Evolutionary conservation across 345 rosid genomes (phyloP).

Genomic region (Bruguiera parviflora): DNA sequence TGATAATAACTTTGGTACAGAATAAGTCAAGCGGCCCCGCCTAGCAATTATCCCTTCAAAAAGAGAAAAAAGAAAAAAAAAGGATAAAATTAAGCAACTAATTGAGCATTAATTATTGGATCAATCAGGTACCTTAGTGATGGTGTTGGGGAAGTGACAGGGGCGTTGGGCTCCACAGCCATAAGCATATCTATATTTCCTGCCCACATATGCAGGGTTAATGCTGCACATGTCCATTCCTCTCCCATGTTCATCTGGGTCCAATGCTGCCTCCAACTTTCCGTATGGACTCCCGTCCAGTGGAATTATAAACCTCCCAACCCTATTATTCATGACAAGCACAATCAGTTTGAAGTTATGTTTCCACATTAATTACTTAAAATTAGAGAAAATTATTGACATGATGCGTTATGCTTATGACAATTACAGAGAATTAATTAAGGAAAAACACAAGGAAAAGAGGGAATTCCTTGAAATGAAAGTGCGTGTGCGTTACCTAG

Average conservation of each 20-base stretch:
- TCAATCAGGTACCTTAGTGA: slow-evolving; percentile 63
- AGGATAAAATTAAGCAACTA: background rate
- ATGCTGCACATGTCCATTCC: slow-evolving; percentile 98
- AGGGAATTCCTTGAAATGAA: no score
- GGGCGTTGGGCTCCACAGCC: slow-evolving; percentile 96
- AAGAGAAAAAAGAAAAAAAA: no score
- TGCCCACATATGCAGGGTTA: slow-evolving; percentile 68
- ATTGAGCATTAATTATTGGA: background rate
- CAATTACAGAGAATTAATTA: no score
- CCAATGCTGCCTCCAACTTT: slow-evolving; percentile 67
- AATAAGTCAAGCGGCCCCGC: no score
- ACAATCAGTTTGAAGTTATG: background rate
- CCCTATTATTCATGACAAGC: slow-evolving; percentile 37
- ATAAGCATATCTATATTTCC: slow-evolving; percentile 72
- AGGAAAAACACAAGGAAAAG: no score
- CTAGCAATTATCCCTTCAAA: no score
- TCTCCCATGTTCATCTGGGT: slow-evolving; percentile 86
- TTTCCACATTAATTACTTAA: background rate
- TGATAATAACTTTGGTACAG: background rate
- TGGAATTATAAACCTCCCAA: slow-evolving; percentile 87
- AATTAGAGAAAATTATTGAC: background rate
- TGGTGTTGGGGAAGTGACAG: slow-evolving; percentile 91
- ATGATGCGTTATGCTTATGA: no score
- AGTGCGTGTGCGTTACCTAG: slow-evolving; percentile 39
- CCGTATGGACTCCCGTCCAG: slow-evolving; percentile 80